Percentiles rank a stretch among this genome's conserved stretches.
phyloP scores from a whole-genome alignment of 2,329 filamentous ascomycete genomes.

The Tolypocladium amazonense region DNA sequence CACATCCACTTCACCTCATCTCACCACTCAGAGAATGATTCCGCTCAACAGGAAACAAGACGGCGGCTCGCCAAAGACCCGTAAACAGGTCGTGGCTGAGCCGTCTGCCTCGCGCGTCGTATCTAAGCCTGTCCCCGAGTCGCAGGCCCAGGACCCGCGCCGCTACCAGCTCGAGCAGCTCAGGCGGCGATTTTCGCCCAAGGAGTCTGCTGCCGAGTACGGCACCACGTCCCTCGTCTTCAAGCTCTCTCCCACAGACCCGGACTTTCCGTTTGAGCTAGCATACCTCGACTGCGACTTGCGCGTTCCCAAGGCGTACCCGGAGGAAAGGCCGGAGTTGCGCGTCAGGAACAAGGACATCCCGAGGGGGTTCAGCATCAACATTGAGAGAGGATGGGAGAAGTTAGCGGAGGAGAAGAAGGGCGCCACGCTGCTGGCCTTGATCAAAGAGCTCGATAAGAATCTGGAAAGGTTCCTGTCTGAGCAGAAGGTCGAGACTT shows the following conservation, averaged over 20 bases:
- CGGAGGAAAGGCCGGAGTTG: conserved; percentile 44
- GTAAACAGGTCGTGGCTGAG: conserved; percentile 35
- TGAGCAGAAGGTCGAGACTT: conserved; percentile 58
- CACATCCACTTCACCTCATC: background rate
- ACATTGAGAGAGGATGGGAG: conserved; percentile 67
- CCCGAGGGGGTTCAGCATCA: conserved; percentile 61
- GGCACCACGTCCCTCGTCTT: conserved; percentile 51
- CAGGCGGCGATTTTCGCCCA: conserved; percentile 50
- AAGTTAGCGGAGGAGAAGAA: conserved; percentile 45
- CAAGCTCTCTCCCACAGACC: conserved; percentile 62
- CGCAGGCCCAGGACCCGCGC: conserved; percentile 56
- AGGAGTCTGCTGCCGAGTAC: conserved; percentile 29
- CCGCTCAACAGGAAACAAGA: conserved; percentile 19
- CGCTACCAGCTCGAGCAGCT: conserved; percentile 68
- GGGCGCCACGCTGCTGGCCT: conserved; percentile 49
- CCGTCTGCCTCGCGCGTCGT: conserved; percentile 40
- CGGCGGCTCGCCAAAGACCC: conserved; percentile 18
- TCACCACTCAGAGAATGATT: conserved; percentile 20
- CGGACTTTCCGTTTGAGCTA: conserved; percentile 74
- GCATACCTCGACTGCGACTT: conserved; percentile 57
- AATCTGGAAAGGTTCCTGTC: conserved; percentile 60
- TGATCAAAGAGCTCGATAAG: conserved; percentile 62
- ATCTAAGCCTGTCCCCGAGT: conserved; percentile 53
- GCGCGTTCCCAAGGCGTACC: conserved; percentile 54
- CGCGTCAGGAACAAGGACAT: conserved; percentile 59